phyloP scores from a whole-genome alignment of 768 basidiomycete genomes.

The Filobasidium floriforme region DNA sequence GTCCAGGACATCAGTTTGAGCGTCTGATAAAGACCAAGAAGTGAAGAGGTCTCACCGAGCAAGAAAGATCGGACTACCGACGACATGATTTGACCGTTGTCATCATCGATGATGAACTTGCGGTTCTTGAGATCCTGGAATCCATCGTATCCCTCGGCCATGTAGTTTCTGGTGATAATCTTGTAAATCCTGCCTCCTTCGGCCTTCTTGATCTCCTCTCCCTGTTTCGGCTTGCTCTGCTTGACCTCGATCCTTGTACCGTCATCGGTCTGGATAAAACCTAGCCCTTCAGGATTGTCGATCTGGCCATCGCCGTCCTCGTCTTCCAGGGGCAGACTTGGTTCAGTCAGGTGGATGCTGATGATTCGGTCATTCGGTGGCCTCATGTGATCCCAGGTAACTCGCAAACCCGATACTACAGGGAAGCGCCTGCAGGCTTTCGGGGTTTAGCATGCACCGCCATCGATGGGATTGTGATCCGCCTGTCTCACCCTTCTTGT shows the following conservation, averaged over 20 bases:
- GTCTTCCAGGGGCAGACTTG: conserved; percentile 48
- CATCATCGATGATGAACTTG: conserved; percentile 69
- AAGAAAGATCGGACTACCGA: conserved; percentile 73
- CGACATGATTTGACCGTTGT: conserved; percentile 71
- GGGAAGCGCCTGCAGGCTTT: conserved; percentile 67
- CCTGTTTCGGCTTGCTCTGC: conserved; percentile 29
- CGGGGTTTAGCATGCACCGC: not conserved
- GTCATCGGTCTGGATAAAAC: conserved; percentile 39
- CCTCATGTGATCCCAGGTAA: conserved; percentile 75
- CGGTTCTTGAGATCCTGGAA: conserved; percentile 61
- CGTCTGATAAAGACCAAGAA: not conserved
- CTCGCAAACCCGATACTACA: conserved; percentile 70
- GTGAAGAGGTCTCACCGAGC: conserved; percentile 53
- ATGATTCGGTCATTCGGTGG: conserved; percentile 65
- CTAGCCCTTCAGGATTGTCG: conserved; percentile 34
- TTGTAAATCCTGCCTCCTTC: conserved; percentile 59
- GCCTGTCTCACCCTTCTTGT: conserved; percentile 66
- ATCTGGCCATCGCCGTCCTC: conserved; percentile 37
- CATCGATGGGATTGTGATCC: not conserved
- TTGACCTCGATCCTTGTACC: conserved; percentile 40
- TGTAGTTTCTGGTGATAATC: conserved; percentile 70
- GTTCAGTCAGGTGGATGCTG: conserved; percentile 50
- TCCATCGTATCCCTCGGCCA: conserved; percentile 65
- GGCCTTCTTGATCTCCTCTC: conserved; percentile 53
- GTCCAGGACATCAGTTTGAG: conserved; percentile 1